These are phyloP conservation scores for Centaurea solstitialis DNA, from an alignment of 129 eudicot species.

Conservation along the genomic window DNA sequence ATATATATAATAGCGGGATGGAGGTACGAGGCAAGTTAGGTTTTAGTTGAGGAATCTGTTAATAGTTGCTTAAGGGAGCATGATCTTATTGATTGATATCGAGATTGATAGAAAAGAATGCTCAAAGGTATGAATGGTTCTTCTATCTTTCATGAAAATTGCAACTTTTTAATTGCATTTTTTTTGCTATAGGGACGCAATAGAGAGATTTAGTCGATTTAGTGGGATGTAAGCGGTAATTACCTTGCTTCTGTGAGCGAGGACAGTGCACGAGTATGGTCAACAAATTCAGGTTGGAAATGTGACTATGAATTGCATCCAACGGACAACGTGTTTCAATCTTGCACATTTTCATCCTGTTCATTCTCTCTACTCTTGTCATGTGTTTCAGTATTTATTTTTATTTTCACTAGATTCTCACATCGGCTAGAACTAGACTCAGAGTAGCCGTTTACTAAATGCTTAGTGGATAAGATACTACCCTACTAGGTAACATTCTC, in stretches of 20 bases:
- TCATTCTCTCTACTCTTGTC: constrained; percentile 3
- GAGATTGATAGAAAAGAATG: constrained; percentile 13
- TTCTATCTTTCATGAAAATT: not conserved
- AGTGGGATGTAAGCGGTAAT: constrained; percentile 40
- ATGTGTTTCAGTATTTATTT: constrained; percentile 23
- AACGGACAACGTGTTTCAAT: constrained; percentile 29
- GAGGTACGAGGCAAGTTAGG: constrained; percentile 44
- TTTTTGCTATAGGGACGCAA: constrained; percentile 39
- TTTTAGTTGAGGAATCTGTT: constrained; percentile 50
- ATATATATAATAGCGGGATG: not conserved
- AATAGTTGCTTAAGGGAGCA: constrained; percentile 48
- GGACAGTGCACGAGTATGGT: constrained; percentile 45
- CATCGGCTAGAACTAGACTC: not conserved
- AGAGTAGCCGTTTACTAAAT: not conserved
- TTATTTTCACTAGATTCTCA: not conserved
- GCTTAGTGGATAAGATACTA: not conserved
- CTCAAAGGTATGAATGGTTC: constrained; percentile 27
- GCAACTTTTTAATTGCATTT: no score
- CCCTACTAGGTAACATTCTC: not conserved
- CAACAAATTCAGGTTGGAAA: constrained; percentile 24
- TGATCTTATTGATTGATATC: constrained; percentile 27
- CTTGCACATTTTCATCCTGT: constrained; percentile 42
- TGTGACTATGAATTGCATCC: constrained; percentile 32
- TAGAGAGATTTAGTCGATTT: constrained; percentile 35
- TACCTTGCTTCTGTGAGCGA: constrained; percentile 46